These are phyloP conservation scores for Wallemia ichthyophaga DNA, from an alignment of 1,284 basidiomycete genomes.

Conservation along the genomic window DNA sequence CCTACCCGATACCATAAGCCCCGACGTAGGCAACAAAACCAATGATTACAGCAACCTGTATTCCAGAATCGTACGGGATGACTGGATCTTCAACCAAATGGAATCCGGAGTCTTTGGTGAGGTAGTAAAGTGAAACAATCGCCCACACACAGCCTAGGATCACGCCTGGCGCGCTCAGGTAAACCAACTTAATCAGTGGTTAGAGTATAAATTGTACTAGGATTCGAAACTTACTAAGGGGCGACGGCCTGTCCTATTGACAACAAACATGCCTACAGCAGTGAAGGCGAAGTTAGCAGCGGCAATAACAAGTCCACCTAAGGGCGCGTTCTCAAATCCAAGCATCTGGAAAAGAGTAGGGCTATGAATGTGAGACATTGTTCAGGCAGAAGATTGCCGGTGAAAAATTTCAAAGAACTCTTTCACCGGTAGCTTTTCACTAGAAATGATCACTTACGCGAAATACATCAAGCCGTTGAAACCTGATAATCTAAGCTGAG, in stretches of 20 bases:
- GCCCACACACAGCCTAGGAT: constrained; percentile 14
- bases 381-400: no score
- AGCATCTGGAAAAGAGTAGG: neutral
- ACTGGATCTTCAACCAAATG: constrained; percentile 7
- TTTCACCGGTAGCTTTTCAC: no score
- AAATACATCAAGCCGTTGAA: neutral
- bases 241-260: constrained; percentile 14
- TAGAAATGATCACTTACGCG: neutral
- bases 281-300: constrained; percentile 15
- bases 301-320: constrained; percentile 13
- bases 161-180: constrained; percentile 12
- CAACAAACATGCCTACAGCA: constrained; percentile 10
- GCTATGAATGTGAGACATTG: no score
- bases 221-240: no score
- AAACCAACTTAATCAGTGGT: no score
- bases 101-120: constrained; percentile 10
- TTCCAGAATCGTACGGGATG: constrained; percentile 7
- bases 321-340: constrained; percentile 14
- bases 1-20: no score
- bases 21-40: constrained; percentile 8
- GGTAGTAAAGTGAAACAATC: constrained; percentile 14
- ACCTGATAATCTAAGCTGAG: no score
- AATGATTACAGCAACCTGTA: constrained; percentile 11
- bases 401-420: no score
- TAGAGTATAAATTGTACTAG: no score